Conservation (phyloP, 306 rosid genomes). For the Rosa lucieae region DNA sequence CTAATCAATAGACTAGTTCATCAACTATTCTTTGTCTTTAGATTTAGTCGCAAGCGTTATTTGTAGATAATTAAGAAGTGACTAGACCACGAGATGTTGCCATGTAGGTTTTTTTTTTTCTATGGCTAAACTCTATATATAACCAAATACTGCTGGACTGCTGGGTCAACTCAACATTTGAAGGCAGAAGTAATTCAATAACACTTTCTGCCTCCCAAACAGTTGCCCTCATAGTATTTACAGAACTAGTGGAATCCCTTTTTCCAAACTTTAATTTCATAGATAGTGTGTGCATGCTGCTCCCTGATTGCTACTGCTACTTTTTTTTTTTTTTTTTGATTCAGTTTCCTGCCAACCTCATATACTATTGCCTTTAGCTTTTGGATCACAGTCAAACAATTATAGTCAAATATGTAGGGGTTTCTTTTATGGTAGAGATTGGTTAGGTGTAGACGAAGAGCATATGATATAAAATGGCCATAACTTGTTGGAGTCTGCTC, state of each 20-base stretch:
- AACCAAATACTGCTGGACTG: constrained; percentile 3
- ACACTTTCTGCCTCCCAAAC: constrained; percentile 10
- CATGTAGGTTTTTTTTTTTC: neutral
- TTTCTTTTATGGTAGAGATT: constrained; percentile 8
- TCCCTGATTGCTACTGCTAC: neutral
- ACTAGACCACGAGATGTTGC: neutral
- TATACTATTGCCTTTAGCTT: constrained; percentile 14
- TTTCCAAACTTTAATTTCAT: neutral
- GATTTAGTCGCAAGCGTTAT: neutral
- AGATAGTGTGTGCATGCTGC: neutral
- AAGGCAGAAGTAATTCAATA: constrained; percentile 7
- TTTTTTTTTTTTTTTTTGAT: neutral
- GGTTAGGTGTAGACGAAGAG: constrained; percentile 23
- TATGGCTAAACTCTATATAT: neutral
- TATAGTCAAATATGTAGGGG: constrained; percentile 28
- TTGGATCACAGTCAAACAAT: constrained; percentile 27
- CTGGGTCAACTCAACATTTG: constrained; percentile 26
- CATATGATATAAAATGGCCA: constrained; percentile 1
- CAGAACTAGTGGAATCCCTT: neutral
- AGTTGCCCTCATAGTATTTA: neutral
- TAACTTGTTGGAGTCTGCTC: neutral
- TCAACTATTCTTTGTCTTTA: neutral
- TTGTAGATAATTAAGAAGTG: neutral
- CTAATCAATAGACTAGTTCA: neutral
- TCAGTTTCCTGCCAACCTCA: neutral